These are phyloP conservation scores for Xylariaceae sp. DNA, from an alignment of 2,329 filamentous ascomycete species.

Conservation along the genomic window DNA sequence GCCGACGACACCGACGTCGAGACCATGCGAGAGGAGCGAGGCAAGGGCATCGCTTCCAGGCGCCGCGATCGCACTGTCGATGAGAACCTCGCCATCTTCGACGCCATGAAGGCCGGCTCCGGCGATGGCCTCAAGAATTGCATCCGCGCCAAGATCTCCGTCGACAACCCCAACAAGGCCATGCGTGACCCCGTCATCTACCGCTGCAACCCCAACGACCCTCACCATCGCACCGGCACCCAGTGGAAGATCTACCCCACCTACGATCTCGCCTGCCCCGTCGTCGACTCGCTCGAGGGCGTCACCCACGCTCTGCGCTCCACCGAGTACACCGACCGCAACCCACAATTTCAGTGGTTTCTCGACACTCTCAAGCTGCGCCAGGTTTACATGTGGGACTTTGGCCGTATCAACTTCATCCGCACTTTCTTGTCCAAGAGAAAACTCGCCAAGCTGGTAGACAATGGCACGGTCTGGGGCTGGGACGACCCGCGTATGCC, in stretches of 20 bases:
- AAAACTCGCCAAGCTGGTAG: slow-evolving; percentile 81
- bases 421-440: slow-evolving; percentile 80
- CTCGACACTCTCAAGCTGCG: slow-evolving; percentile 70
- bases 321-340: slow-evolving; percentile 84
- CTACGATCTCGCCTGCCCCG: slow-evolving; percentile 82
- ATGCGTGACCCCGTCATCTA: slow-evolving; percentile 97
- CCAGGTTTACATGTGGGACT: slow-evolving; percentile 81
- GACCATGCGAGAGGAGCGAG: slow-evolving; percentile 80
- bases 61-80: slow-evolving; percentile 76
- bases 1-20: slow-evolving; percentile 92
- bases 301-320: slow-evolving; percentile 81
- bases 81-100: slow-evolving; percentile 81
- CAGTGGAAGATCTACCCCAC: slow-evolving; percentile 85
- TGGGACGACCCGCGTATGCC: slow-evolving; percentile 90
- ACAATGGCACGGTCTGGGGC: slow-evolving; percentile 71
- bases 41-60: slow-evolving; percentile 78
- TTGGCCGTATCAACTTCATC: slow-evolving; percentile 81
- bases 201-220: slow-evolving; percentile 71
- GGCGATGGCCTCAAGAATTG: slow-evolving; percentile 80
- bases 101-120: slow-evolving; percentile 87
- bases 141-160: slow-evolving; percentile 90
- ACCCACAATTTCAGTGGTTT: slow-evolving; percentile 87
- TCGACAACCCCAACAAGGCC: slow-evolving; percentile 90
- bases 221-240: slow-evolving; percentile 75
- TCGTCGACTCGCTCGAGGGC: slow-evolving; percentile 77